phyloP scores from a whole-genome alignment of 306 rosid species.

The Nissolia schottii region DNA sequence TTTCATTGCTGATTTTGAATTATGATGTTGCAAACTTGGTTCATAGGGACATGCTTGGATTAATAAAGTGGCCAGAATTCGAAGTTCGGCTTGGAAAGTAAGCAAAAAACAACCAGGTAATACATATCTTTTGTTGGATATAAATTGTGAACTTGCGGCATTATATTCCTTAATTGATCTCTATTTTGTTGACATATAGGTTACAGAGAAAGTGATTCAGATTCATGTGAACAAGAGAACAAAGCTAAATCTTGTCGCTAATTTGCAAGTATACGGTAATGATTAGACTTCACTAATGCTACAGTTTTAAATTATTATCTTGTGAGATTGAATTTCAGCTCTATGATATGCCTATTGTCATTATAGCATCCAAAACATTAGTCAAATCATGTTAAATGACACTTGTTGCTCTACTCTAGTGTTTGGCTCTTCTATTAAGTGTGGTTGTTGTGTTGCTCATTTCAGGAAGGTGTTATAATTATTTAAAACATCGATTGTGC shows the following conservation, averaged over 20 bases:
- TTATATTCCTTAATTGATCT: slow-evolving; percentile 13
- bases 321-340: slow-evolving; percentile 1
- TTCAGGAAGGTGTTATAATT: neutral
- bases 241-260: slow-evolving; percentile 21
- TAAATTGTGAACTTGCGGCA: neutral
- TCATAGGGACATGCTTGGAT: slow-evolving; percentile 73
- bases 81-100: slow-evolving; percentile 48
- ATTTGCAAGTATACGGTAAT: slow-evolving; percentile 26
- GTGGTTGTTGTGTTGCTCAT: neutral
- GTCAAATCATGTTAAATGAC: slow-evolving; percentile 8
- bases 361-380: slow-evolving; percentile 5
- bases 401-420: neutral
- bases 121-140: neutral
- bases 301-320: neutral
- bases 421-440: neutral
- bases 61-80: slow-evolving; percentile 50
- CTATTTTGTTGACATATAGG: slow-evolving; percentile 38
- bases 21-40: neutral
- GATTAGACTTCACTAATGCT: neutral
- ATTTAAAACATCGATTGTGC: neutral
- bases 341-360: neutral
- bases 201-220: slow-evolving; percentile 77
- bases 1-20: slow-evolving; percentile 17
- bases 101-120: slow-evolving; percentile 68
- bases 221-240: slow-evolving; percentile 47